Percentiles rank a stretch among this genome's conserved stretches.
Conservation (phyloP, 345 rosid species). For the Combretum micranthum region DNA sequence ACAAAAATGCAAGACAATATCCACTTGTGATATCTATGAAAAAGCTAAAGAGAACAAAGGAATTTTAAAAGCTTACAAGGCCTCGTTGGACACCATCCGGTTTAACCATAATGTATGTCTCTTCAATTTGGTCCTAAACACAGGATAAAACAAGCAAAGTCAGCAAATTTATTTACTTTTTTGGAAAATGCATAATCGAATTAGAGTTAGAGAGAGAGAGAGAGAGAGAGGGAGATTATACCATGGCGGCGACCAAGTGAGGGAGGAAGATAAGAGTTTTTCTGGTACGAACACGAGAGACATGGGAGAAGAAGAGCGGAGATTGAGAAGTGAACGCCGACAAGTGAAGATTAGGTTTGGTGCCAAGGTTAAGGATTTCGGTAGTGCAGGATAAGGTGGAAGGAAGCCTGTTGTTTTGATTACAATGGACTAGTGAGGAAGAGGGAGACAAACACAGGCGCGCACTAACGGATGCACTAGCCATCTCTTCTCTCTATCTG, state of each 20-base stretch:
- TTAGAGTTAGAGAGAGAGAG: neutral
- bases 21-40: too few species aligned
- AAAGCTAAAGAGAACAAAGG: too few species aligned
- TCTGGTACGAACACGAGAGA: conserved; percentile 29
- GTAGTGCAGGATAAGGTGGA: conserved; percentile 1
- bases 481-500: conserved; percentile 3
- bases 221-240: conserved; percentile 16
- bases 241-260: conserved; percentile 78
- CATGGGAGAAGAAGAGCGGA: conserved; percentile 42
- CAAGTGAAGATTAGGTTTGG: conserved; percentile 14
- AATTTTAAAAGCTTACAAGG: conserved; percentile 46
- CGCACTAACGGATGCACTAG: conserved; percentile 4
- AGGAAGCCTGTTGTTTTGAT: neutral
- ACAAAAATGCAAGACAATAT: too few species aligned
- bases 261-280: conserved; percentile 68
- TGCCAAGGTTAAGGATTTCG: neutral
- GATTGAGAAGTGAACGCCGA: conserved; percentile 46
- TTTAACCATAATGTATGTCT: conserved; percentile 88
- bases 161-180: neutral
- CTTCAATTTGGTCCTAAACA: conserved; percentile 66
- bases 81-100: conserved; percentile 95
- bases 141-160: conserved; percentile 4
- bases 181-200: neutral
- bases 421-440: neutral
- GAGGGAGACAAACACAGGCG: conserved; percentile 1